These are phyloP conservation scores for Gautieria morchelliformis DNA, from an alignment of 768 basidiomycete genomes.

Conservation along the genomic window DNA sequence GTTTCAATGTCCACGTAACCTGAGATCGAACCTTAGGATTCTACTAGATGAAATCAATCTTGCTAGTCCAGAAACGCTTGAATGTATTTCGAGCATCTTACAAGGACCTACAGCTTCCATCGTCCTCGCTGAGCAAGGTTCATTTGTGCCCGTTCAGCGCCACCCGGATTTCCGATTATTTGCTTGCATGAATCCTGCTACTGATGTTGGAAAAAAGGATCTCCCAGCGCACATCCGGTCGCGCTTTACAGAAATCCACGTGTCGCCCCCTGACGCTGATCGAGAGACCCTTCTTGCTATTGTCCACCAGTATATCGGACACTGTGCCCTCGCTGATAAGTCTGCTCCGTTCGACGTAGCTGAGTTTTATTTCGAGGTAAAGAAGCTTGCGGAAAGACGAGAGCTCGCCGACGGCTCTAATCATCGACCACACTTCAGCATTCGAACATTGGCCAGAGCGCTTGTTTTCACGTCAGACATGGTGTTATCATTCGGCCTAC, in stretches of 20 bases:
- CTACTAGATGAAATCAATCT: constrained; percentile 95
- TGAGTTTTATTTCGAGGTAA: constrained; percentile 81
- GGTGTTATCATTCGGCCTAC: constrained; percentile 63
- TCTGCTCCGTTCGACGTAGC: constrained; percentile 83
- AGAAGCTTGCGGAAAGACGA: constrained; percentile 59
- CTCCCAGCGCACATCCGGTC: constrained; percentile 84
- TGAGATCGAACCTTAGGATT: constrained; percentile 44
- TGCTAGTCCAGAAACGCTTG: constrained; percentile 87
- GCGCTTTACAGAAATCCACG: constrained; percentile 92
- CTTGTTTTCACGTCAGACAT: constrained; percentile 85
- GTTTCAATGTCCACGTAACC: not conserved
- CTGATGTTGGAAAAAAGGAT: constrained; percentile 97
- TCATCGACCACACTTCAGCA: constrained; percentile 89
- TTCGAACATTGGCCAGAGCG: constrained; percentile 89
- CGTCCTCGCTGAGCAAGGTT: constrained; percentile 87
- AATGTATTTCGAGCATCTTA: constrained; percentile 82
- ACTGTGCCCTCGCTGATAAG: constrained; percentile 74
- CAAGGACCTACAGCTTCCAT: constrained; percentile 82
- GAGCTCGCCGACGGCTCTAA: constrained; percentile 91
- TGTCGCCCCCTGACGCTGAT: constrained; percentile 89
- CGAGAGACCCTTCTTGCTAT: constrained; percentile 83
- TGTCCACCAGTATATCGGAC: constrained; percentile 82
- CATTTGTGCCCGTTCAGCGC: constrained; percentile 78
- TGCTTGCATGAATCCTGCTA: constrained; percentile 99
- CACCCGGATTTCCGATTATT: constrained; percentile 95